A percentile compares a stretch with the other conserved stretches of the same genome.
phyloP scores from a whole-genome alignment of 805 yeast species.

The Teunomyces kruisii region DNA sequence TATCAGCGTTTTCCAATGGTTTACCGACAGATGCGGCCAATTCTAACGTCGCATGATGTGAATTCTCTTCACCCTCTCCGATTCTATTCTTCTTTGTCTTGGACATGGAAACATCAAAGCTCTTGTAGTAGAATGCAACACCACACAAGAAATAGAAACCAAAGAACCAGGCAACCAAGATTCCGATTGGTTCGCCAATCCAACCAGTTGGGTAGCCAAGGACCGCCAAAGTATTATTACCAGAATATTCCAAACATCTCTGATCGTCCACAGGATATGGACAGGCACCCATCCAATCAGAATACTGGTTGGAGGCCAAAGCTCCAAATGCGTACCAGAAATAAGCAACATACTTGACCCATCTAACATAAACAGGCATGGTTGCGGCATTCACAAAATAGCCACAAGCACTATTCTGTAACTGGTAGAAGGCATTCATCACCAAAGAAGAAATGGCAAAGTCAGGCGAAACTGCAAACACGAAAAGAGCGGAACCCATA shows the following conservation, averaged over 20 bases:
- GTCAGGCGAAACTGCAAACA: constrained; percentile 21
- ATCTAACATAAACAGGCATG: constrained; percentile 30
- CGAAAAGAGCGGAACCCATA: constrained; percentile 19
- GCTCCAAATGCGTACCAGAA: constrained; percentile 31
- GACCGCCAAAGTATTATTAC: constrained; percentile 50
- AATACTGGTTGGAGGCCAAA: constrained; percentile 22
- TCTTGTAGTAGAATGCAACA: constrained; percentile 45
- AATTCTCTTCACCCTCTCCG: constrained; percentile 19
- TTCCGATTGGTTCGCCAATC: constrained; percentile 64
- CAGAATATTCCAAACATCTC: constrained; percentile 48
- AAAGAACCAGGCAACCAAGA: constrained; percentile 56
- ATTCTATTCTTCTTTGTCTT: constrained; percentile 32
- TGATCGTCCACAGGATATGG: constrained; percentile 31
- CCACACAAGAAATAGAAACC: constrained; percentile 54
- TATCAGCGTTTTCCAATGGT: not conserved
- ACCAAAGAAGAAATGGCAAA: constrained; percentile 19
- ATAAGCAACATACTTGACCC: constrained; percentile 26
- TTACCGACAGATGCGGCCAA: not conserved
- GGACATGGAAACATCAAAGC: constrained; percentile 54
- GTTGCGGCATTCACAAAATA: constrained; percentile 25
- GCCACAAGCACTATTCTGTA: constrained; percentile 30
- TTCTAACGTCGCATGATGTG: constrained; percentile 1
- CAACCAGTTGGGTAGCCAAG: constrained; percentile 67
- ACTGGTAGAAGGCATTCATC: constrained; percentile 21
- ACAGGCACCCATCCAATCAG: constrained; percentile 25